phyloP scores from a whole-genome alignment of 768 basidiomycete species.

The Flagelloscypha sp. region DNA sequence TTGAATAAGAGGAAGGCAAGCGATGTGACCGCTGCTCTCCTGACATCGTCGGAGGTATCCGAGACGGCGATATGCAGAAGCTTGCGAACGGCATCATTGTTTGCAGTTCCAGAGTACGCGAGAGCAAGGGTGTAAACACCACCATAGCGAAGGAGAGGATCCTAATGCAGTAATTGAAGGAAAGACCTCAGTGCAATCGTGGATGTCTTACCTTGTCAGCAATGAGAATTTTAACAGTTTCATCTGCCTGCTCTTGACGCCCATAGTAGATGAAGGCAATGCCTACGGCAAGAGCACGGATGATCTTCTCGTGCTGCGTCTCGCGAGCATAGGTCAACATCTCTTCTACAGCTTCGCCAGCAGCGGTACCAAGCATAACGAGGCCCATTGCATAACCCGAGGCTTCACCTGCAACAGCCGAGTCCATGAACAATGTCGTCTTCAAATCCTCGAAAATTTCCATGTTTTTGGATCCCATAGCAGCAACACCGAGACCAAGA shows the following conservation, averaged over 20 bases:
- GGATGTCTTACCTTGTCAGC: constrained; percentile 66
- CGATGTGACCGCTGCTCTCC: constrained; percentile 92
- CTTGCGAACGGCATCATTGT: constrained; percentile 87
- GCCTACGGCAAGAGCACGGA: constrained; percentile 89
- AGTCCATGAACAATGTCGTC: constrained; percentile 83
- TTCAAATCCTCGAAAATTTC: constrained; percentile 92
- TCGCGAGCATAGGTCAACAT: constrained; percentile 96
- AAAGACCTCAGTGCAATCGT: constrained; percentile 1
- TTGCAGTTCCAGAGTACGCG: constrained; percentile 93
- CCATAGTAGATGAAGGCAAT: constrained; percentile 90
- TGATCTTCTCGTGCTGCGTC: constrained; percentile 99
- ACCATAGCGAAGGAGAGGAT: constrained; percentile 94
- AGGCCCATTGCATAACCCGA: constrained; percentile 97
- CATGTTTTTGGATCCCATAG: constrained; percentile 83
- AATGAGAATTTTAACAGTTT: constrained; percentile 67
- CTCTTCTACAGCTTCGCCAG: constrained; percentile 72
- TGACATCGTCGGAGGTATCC: constrained; percentile 95
- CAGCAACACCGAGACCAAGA: constrained; percentile 91
- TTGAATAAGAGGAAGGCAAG: constrained; percentile 96
- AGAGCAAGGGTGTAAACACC: constrained; percentile 95
- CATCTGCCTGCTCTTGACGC: constrained; percentile 85
- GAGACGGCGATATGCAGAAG: constrained; percentile 95
- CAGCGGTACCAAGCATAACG: constrained; percentile 93
- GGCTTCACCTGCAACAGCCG: constrained; percentile 92
- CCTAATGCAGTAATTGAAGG: constrained; percentile 38